Conservation (phyloP, 2,329 filamentous ascomycete species). For the Cytospora piceae region DNA sequence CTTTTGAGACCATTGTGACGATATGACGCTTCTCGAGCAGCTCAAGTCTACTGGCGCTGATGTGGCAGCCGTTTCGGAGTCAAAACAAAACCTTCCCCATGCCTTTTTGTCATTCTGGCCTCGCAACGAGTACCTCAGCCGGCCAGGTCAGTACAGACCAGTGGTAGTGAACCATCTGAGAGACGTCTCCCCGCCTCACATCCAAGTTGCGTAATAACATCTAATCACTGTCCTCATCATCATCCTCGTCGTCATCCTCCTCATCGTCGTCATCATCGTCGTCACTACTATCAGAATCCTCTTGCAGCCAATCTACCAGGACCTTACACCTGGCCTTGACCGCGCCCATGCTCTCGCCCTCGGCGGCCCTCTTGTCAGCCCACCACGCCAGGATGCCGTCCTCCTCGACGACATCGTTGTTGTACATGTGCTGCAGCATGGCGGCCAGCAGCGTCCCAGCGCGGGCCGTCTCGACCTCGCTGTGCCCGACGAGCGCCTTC, state of each 20-base stretch:
- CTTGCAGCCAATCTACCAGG: slow-evolving; percentile 83
- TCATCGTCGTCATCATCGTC: slow-evolving; percentile 71
- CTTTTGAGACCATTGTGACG: background rate
- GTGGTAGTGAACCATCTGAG: background rate
- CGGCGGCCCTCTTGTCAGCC: slow-evolving; percentile 70
- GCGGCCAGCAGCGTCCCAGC: slow-evolving; percentile 72
- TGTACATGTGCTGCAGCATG: slow-evolving; percentile 82
- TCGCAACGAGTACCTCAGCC: background rate
- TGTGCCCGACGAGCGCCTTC: slow-evolving; percentile 69
- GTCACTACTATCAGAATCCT: slow-evolving; percentile 71
- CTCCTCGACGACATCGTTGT: slow-evolving; percentile 83
- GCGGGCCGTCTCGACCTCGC: slow-evolving; percentile 53
- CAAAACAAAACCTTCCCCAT: background rate
- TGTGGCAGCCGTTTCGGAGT: background rate
- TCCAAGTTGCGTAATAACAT: background rate
- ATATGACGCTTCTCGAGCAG: background rate
- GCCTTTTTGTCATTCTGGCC: background rate
- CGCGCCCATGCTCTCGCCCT: slow-evolving; percentile 68
- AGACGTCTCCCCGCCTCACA: background rate
- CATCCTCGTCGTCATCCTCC: slow-evolving; percentile 39
- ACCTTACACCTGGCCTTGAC: slow-evolving; percentile 75
- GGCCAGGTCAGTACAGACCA: background rate
- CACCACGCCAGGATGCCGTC: slow-evolving; percentile 91
- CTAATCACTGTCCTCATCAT: slow-evolving; percentile 37
- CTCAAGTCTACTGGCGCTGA: background rate